Percentiles rank a stretch among this genome's conserved stretches.
phyloP scores from a whole-genome alignment of 192 early-diverging fungal species.

The Coemansia sp. region DNA sequence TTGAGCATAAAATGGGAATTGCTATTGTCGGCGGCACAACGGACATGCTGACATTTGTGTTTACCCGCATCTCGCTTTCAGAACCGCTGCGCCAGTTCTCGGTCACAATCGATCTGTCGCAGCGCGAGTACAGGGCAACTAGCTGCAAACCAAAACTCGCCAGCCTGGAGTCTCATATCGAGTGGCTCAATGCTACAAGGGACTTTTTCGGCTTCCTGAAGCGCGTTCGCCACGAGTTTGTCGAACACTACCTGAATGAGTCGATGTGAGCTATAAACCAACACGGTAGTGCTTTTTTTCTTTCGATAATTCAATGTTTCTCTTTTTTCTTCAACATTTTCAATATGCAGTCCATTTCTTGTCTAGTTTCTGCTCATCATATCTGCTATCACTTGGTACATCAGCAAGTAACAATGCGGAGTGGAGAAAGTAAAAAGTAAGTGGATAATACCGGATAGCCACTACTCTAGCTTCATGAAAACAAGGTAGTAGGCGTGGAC shows the following conservation, averaged over 20 bases:
- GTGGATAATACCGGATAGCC: too few relatives aligned
- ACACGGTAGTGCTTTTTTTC: not conserved
- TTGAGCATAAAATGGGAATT: constrained; percentile 54
- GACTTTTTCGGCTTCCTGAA: constrained; percentile 76
- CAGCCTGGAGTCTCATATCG: constrained; percentile 50
- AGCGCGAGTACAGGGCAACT: constrained; percentile 57
- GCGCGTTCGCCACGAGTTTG: constrained; percentile 62
- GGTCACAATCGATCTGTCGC: constrained; percentile 61
- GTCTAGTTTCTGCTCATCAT: not conserved
- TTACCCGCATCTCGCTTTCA: constrained; percentile 62
- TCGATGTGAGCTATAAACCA: constrained; percentile 6
- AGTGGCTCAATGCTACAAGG: constrained; percentile 59
- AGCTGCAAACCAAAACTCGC: constrained; percentile 58
- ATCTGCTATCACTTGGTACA: not conserved
- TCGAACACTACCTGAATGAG: constrained; percentile 34
- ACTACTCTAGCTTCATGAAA: constrained; percentile 53
- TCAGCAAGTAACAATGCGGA: not conserved
- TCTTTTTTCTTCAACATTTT: not conserved
- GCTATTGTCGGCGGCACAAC: constrained; percentile 45
- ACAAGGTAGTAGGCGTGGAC: constrained; percentile 56
- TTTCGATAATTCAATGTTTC: not conserved
- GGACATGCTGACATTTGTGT: constrained; percentile 64
- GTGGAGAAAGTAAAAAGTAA: not conserved
- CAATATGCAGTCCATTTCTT: not conserved
- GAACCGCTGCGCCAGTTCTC: constrained; percentile 57